Evolutionary conservation across 83 land plant genomes (phyloP).

Genomic region (Diphasiastrum complanatum): DNA sequence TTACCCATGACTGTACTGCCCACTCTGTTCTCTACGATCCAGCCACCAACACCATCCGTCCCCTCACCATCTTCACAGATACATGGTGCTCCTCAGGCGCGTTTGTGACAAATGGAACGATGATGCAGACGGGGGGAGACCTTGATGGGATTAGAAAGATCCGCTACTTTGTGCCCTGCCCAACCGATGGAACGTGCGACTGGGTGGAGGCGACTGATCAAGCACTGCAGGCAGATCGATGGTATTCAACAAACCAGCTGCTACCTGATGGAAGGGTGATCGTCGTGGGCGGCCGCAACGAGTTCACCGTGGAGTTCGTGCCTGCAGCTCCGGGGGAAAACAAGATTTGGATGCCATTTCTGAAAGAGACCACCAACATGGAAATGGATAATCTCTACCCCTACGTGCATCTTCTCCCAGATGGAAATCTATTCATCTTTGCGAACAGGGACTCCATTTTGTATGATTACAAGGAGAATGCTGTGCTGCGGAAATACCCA

Average conservation of each 20-base stretch:
- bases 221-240: slow-evolving; percentile 14
- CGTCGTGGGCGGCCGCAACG: slow-evolving; percentile 24
- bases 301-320: slow-evolving; percentile 12
- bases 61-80: slow-evolving; percentile 20
- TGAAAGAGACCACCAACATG: slow-evolving; percentile 24
- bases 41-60: slow-evolving; percentile 14
- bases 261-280: slow-evolving; percentile 28
- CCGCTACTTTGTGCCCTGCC: slow-evolving; percentile 18
- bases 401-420: slow-evolving; percentile 54
- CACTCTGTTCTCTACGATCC: too few species aligned
- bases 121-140: slow-evolving; percentile 30
- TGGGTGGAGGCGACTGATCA: slow-evolving; percentile 21
- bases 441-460: slow-evolving; percentile 43
- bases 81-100: slow-evolving; percentile 35
- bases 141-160: slow-evolving; percentile 15
- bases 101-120: slow-evolving; percentile 20
- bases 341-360: slow-evolving; percentile 30
- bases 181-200: slow-evolving; percentile 20
- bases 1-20: too few species aligned
- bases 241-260: slow-evolving; percentile 29
- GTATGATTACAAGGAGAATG: slow-evolving; percentile 29
- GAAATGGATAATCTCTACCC: slow-evolving; percentile 59
- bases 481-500: slow-evolving; percentile 34
- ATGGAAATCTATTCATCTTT: slow-evolving; percentile 53
- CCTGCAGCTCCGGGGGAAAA: slow-evolving; percentile 1